Percentiles rank a stretch among this genome's conserved stretches.
phyloP scores from a whole-genome alignment of 495 filamentous ascomycete species.

The Elaphomyces granulatus region DNA sequence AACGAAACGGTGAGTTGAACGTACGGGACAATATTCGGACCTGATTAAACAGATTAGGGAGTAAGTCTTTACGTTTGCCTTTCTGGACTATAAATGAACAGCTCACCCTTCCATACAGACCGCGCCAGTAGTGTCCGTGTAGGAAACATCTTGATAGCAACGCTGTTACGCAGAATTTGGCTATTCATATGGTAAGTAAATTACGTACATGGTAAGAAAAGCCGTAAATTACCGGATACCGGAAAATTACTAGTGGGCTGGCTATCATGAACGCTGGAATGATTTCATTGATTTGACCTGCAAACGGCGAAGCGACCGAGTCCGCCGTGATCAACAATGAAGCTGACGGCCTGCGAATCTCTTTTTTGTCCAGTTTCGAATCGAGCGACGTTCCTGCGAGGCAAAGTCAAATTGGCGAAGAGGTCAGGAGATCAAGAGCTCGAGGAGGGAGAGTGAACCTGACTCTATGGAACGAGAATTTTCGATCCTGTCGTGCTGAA shows the following conservation, averaged over 20 bases:
- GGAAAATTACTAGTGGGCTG: no score
- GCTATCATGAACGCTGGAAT: no score
- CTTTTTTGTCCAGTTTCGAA: not conserved
- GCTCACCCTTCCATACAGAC: constrained; percentile 64
- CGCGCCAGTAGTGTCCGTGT: constrained; percentile 45
- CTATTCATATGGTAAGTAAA: no score
- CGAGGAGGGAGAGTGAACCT: not conserved
- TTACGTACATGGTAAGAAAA: no score
- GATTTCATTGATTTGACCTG: no score
- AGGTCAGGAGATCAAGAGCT: not conserved
- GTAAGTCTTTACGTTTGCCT: not conserved
- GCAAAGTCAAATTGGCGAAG: not conserved
- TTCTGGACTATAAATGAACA: not conserved
- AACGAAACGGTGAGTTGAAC: constrained; percentile 11
- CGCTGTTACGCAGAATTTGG: no score
- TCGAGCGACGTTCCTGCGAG: not conserved
- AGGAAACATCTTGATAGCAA: constrained; percentile 38
- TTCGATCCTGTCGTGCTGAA: not conserved
- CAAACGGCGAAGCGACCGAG: not conserved
- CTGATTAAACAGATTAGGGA: constrained; percentile 11
- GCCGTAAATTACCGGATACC: no score
- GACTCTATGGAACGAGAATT: not conserved
- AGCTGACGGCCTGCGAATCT: not conserved
- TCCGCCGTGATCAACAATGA: not conserved
- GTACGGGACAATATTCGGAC: constrained; percentile 42